These are phyloP conservation scores for Globisporangium splendens DNA, from an alignment of 352 stramenopile genomes.

Conservation along the genomic window DNA sequence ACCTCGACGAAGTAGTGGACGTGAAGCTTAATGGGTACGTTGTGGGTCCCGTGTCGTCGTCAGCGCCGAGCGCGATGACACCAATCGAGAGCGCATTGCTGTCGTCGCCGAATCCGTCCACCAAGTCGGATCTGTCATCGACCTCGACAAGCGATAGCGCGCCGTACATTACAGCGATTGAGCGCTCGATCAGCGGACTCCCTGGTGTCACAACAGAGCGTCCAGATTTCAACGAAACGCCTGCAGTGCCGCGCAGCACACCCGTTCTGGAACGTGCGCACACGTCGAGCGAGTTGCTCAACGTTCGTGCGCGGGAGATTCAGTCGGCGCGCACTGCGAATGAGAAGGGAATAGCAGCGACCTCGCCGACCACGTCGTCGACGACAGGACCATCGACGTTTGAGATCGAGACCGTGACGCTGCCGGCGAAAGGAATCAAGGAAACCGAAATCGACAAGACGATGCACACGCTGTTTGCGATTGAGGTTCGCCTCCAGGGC, in stretches of 20 bases:
- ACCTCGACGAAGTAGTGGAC: slow-evolving; percentile 3
- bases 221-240: slow-evolving; percentile 13
- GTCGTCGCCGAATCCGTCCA: slow-evolving; percentile 25
- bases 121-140: slow-evolving; percentile 29
- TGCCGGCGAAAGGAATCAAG: slow-evolving; percentile 64
- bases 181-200: slow-evolving; percentile 25
- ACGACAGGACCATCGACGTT: slow-evolving; percentile 41
- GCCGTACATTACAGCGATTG: slow-evolving; percentile 40
- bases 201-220: slow-evolving; percentile 33
- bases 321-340: slow-evolving; percentile 33
- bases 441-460: slow-evolving; percentile 82
- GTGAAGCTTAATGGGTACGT: slow-evolving; percentile 18
- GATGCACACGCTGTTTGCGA: slow-evolving; percentile 75
- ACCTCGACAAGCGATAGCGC: slow-evolving; percentile 36
- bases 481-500: slow-evolving; percentile 76
- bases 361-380: slow-evolving; percentile 27
- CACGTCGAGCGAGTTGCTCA: slow-evolving; percentile 70
- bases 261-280: slow-evolving; percentile 65
- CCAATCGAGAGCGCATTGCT: slow-evolving; percentile 27
- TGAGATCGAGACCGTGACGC: slow-evolving; percentile 80
- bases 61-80: slow-evolving; percentile 29
- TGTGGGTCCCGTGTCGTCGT: slow-evolving; percentile 18
- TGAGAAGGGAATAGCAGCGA: slow-evolving; percentile 31
- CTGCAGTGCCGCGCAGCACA: slow-evolving; percentile 20
- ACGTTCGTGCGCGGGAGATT: slow-evolving; percentile 44